Evolutionary conservation across 176 grass and related monocot species (phyloP), one percentile per base, ranked within the genome.

Genomic region (Bonia amplexicaulis): DNA sequence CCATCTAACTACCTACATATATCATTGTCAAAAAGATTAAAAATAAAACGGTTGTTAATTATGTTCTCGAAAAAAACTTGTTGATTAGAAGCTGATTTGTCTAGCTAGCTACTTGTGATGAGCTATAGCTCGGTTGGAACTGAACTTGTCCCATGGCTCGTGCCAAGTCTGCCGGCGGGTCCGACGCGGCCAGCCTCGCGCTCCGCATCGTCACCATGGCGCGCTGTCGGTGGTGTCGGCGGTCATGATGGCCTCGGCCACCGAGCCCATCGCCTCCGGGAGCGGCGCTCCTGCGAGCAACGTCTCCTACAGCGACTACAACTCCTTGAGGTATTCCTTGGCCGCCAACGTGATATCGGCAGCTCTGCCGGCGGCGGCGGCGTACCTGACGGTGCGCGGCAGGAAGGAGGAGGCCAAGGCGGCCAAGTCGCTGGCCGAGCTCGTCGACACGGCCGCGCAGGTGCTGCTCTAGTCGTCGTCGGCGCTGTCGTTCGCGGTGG

Each of bases 381-480:
- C 13, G 25, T 81, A 49, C 33, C 17, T 81, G 47, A 23, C 16
- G 12, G 45, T 9, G 35, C 23, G 27, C 27, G 66, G 54, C 6
- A 22, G 3, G 60, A 6, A 19, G 19, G 14, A 46, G 13, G 20
- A 39, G 0, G 14, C 20, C 6, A 69, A 49, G 62, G 62, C 61
- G 4, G 40, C 14, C 51, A 49, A 27, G 15, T 48, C 63, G 27
- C 20, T 51, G 71, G 49, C 40, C 6, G 61, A 87, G 85, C 78
- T 87, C 71, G 3, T 82, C 26, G 70, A 87, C 60, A 57, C 9
- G 20, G 85, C 47, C 0, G 37, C 60, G 23, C 44, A 80, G 68
- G 44, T 54, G 67, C 22, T 86, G 9, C 76, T 75, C 35, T 81
- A 67, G 60, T 87, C 85, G 48, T 81, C 78, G 25, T 44, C 85